These are phyloP conservation scores for Thamnidium elegans DNA, from an alignment of 192 early-diverging fungal species.

Conservation along the genomic window DNA sequence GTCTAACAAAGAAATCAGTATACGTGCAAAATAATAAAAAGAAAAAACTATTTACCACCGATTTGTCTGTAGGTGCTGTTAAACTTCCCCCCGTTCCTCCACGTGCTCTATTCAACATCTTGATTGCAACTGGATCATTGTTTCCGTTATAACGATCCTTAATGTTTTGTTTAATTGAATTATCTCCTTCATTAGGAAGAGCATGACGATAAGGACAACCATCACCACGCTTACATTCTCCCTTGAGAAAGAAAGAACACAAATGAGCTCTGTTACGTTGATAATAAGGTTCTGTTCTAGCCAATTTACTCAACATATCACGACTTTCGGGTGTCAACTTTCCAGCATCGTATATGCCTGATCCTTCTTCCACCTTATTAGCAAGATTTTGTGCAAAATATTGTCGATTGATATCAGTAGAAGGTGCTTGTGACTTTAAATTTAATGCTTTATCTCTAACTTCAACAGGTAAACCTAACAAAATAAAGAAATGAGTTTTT, in stretches of 20 bases:
- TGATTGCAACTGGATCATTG: constrained; percentile 92
- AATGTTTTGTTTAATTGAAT: constrained; percentile 85
- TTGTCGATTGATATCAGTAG: constrained; percentile 83
- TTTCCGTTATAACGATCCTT: constrained; percentile 91
- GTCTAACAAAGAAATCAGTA: constrained; percentile 43
- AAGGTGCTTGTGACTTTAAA: constrained; percentile 74
- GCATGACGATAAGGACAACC: constrained; percentile 98
- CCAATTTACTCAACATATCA: constrained; percentile 72
- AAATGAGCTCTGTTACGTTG: constrained; percentile 87
- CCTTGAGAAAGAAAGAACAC: constrained; percentile 96
- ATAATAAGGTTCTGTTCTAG: constrained; percentile 87
- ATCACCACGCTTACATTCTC: constrained; percentile 90
- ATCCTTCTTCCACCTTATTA: constrained; percentile 41
- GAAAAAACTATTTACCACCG: constrained; percentile 51
- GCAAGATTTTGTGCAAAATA: constrained; percentile 84
- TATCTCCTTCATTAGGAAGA: constrained; percentile 78
- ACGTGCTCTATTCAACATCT: constrained; percentile 64
- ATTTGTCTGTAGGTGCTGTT: constrained; percentile 72
- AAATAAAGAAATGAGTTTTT: too few relatives aligned
- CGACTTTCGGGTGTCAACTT: constrained; percentile 71
- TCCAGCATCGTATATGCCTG: constrained; percentile 62
- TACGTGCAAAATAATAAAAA: neutral
- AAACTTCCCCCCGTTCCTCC: constrained; percentile 49
- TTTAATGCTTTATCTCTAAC: constrained; percentile 87
- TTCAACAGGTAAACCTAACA: constrained; percentile 88